These are phyloP conservation scores for Tolypocladium inflatum DNA, from an alignment of 2,329 filamentous ascomycete species.

Conservation along the genomic window DNA sequence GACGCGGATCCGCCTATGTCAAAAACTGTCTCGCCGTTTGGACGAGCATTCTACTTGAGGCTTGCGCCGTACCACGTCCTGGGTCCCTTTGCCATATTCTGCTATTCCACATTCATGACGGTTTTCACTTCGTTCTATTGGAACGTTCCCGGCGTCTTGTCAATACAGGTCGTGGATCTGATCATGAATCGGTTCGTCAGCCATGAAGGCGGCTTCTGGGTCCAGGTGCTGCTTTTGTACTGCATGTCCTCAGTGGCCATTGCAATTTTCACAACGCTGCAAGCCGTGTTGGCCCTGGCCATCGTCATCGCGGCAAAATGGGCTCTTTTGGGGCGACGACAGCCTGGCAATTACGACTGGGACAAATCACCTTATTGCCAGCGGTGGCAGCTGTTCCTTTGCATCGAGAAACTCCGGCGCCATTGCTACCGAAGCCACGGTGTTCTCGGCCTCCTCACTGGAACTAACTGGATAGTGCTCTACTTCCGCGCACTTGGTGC, in stretches of 20 bases:
- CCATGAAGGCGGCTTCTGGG: slow-evolving; percentile 13
- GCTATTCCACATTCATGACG: slow-evolving; percentile 36
- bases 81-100: slow-evolving; percentile 35
- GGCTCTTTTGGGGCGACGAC: slow-evolving; percentile 38
- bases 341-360: slow-evolving; percentile 46
- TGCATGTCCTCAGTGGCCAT: slow-evolving; percentile 28
- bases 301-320: slow-evolving; percentile 40
- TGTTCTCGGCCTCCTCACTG: slow-evolving; percentile 41
- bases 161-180: slow-evolving; percentile 34
- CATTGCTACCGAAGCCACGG: slow-evolving; percentile 40
- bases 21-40: slow-evolving; percentile 34
- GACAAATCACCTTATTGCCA: slow-evolving; percentile 47
- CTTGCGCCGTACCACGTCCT: slow-evolving; percentile 41
- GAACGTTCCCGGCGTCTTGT: slow-evolving; percentile 37
- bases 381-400: slow-evolving; percentile 45
- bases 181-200: slow-evolving; percentile 15
- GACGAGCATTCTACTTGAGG: slow-evolving; percentile 43
- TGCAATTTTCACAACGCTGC: slow-evolving; percentile 29
- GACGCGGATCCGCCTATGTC: not conserved
- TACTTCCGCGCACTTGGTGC: slow-evolving; percentile 47
- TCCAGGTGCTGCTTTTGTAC: slow-evolving; percentile 28
- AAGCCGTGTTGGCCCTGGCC: slow-evolving; percentile 31
- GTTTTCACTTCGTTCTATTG: slow-evolving; percentile 39
- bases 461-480: slow-evolving; percentile 39
- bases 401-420: slow-evolving; percentile 39